Base-by-base conservation (phyloP, 192 early-diverging fungal species). In the Backusella tarrabulga region DNA sequence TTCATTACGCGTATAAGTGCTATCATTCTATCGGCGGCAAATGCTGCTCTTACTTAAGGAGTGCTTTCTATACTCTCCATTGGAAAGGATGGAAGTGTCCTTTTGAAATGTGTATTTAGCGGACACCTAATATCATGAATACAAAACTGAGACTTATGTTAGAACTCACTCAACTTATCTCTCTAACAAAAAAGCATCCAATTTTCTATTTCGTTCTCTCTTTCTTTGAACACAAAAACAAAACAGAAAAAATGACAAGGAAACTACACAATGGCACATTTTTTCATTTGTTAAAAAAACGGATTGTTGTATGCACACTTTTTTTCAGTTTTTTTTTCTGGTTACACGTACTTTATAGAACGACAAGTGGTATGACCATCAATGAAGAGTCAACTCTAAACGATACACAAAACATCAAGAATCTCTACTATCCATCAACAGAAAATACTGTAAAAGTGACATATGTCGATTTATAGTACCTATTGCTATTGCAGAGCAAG, bases 401-500 rank as follows among this genome's bases (percentile, higher is more conserved):
- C 3, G 56, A 63, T 63, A 63, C 56, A 63, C 56, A 63, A 26
- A 63, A 63, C 56, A 29, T 29, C 23, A 29, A 63, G 56, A 63
- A 14, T 4, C 23, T 32, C 0, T 63, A 12, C n/a, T 12, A 63
- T 63, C 9, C 2, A 78, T 82, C 3, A 69, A 82, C 52, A 68
- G 36, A 50, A 79, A 73, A 23, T 79, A 79, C 32, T 83, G 81
- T 40, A 72, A 76, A 7, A 34, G 34, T 4, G 77, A 73, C 19
- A 56, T n/a, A 29, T 83, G 81, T 34, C 74, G 78, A 19, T 83
- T 83, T 66, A 29, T 83, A 4, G 26, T 79, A 23, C 78, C 81
- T 46, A 79, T 79, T n/a, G 52, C 68, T 32, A 83, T 83, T 36
- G 77, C 81, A 26, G 78, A 83, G 44, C 78, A 83, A 79, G 77